Base-by-base conservation (phyloP, 192 early-diverging fungal species). In the Coemansia sp. region DNA sequence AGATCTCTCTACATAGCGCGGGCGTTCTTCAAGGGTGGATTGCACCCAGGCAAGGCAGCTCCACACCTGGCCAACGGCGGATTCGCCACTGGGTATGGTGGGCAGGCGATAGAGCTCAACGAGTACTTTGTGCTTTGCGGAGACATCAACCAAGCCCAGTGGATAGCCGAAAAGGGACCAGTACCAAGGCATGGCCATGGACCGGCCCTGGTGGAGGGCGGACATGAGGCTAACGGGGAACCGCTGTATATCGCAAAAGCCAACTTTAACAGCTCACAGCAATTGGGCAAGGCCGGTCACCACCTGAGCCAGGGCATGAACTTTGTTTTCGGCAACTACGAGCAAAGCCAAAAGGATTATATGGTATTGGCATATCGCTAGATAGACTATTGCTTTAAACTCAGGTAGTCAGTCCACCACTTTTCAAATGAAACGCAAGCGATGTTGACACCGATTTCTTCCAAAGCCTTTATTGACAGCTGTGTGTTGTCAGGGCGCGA, bases 121-220 rank as follows among this genome's bases (percentile, higher is more conserved):
- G 67, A 79, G 61, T 87, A 84, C 69, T 76, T 83, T 63, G 79
- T 89, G 0, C 71, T 89, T 28, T 82, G 84, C 71, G 88, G 88
- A 24, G 63, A 73, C 53, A 73, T 79, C 59, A 79, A 74, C 66
- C 62, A 74, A 38, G 66, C 85, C 11, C 63, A 65, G 21, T 87
- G 84, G 79, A 68, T 86, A 24, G 69, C 77, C 0, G 66, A 69
- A 23, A 33, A 63, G 0, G 85, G 85, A 13, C n/a, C 66, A 2
- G 68, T 81, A 14, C 42, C 35, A 16, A 13, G 13, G 35, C 20
- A 46, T 13, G n/a, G 31, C 14, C 45, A 70, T 21, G 21, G 59
- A 7, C 43, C 35, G 4, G 43, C 56, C 7, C 51, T 57, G 13
- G 71, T 83, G 4, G 56, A 67, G 14, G 80, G 61, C 21, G 74